Conservation (phyloP, 768 basidiomycete genomes). For the Saitozyma podzolica region DNA sequence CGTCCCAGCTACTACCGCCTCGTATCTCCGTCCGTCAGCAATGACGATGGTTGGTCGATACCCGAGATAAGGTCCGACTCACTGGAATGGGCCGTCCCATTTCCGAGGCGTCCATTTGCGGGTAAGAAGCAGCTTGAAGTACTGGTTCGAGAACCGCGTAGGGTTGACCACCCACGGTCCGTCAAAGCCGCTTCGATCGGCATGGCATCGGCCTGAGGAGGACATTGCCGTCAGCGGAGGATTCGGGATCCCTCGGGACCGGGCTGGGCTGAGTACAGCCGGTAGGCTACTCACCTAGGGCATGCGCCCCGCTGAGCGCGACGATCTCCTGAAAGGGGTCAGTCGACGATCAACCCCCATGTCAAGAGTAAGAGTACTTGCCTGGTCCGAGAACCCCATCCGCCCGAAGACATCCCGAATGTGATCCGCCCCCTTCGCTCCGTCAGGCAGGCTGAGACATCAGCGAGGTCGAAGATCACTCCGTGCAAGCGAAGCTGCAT, state of each 20-base stretch:
- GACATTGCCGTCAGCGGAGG: too few species aligned
- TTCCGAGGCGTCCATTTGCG: conserved; percentile 49
- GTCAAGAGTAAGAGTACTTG: background rate
- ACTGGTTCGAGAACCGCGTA: conserved; percentile 53
- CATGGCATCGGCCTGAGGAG: conserved; percentile 43
- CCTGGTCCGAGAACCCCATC: conserved; percentile 52
- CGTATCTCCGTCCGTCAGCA: conserved; percentile 23
- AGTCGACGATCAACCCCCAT: background rate
- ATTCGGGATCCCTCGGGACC: too few species aligned
- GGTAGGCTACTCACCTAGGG: conserved; percentile 31
- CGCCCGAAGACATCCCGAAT: conserved; percentile 50
- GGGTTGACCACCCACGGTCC: conserved; percentile 54
- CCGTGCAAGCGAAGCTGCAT: background rate
- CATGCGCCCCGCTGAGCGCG: conserved; percentile 52
- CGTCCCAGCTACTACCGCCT: conserved; percentile 48
- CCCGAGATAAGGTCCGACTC: conserved; percentile 2
- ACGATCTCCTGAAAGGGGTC: conserved; percentile 48
- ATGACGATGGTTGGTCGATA: background rate
- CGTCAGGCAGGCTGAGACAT: conserved; percentile 47
- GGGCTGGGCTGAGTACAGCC: too few species aligned
- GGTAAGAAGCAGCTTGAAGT: conserved; percentile 49
- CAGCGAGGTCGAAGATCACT: background rate
- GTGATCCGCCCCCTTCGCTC: conserved; percentile 50
- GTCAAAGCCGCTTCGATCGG: conserved; percentile 53
- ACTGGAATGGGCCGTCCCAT: conserved; percentile 54